Percentiles rank a stretch among this genome's conserved stretches.
These are phyloP conservation scores for Ceratocystis cacaofunesta DNA, from an alignment of 2,329 filamentous ascomycete species.

Conservation along the genomic window DNA sequence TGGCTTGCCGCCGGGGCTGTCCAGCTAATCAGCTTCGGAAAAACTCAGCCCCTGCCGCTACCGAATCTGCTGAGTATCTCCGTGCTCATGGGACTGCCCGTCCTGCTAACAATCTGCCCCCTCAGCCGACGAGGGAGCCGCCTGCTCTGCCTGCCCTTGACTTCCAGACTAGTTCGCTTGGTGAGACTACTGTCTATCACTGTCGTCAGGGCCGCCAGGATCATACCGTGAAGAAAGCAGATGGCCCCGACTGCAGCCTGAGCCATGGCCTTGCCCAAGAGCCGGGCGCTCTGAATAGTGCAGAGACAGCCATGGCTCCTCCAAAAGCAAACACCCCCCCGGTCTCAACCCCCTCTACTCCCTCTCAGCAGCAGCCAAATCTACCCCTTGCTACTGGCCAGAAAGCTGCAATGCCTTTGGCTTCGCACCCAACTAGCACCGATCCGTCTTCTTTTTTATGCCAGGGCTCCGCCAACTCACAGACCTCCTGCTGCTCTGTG, in stretches of 20 bases:
- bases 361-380: background rate
- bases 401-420: background rate
- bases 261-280: background rate
- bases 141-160: constrained; percentile 6
- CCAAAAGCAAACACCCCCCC: background rate
- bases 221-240: background rate
- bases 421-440: background rate
- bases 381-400: background rate
- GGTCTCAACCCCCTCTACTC: no score
- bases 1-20: constrained; percentile 6
- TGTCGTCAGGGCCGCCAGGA: background rate
- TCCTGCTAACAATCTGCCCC: background rate
- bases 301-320: background rate
- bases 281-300: background rate
- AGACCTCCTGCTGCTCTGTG: background rate
- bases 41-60: background rate
- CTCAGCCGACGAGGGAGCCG: background rate
- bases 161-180: constrained; percentile 1
- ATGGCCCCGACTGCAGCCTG: background rate
- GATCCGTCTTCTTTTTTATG: background rate
- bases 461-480: background rate
- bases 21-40: background rate
- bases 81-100: background rate
- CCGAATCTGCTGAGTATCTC: background rate
- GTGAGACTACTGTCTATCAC: background rate